Conservation (phyloP, 805 yeast genomes). For the Wickerhamiella musiphila region DNA sequence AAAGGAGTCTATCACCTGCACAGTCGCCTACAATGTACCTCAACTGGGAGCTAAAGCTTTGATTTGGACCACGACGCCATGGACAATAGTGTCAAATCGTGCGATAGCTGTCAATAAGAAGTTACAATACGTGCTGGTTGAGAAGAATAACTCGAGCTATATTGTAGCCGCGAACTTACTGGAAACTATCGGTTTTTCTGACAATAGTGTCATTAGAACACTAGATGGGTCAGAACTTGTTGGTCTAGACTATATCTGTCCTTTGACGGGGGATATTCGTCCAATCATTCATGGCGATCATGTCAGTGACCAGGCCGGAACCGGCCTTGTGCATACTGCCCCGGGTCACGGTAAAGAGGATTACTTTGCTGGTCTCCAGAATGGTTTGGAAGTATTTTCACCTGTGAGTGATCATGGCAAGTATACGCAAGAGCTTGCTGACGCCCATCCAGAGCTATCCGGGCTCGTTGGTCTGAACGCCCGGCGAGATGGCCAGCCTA, state of each 20-base stretch:
- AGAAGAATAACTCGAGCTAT: conserved; percentile 25
- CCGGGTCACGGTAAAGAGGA: conserved; percentile 98
- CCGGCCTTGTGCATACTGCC: conserved; percentile 92
- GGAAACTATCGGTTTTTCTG: conserved; percentile 7
- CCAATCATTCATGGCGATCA: conserved; percentile 69
- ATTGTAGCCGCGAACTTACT: conserved; percentile 37
- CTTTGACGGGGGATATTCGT: conserved; percentile 28
- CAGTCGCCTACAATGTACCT: conserved; percentile 44
- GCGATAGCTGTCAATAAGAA: conserved; percentile 59
- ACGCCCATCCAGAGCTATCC: conserved; percentile 27
- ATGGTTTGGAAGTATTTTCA: conserved; percentile 44
- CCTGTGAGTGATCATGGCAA: conserved; percentile 67
- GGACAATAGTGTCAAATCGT: conserved; percentile 83
- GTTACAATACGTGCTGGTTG: conserved; percentile 38
- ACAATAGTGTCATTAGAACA: conserved; percentile 7
- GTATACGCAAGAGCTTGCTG: conserved; percentile 37
- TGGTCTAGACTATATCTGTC: conserved; percentile 35
- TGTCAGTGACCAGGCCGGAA: conserved; percentile 68
- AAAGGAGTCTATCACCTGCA: conserved; percentile 41
- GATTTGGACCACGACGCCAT: conserved; percentile 97
- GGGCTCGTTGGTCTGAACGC: conserved; percentile 45
- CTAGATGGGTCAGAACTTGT: conserved; percentile 30
- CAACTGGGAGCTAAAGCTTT: conserved; percentile 8
- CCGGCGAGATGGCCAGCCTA: conserved; percentile 36
- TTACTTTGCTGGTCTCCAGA: conserved; percentile 45